These are phyloP conservation scores for Auricularia auricula-judae DNA, from an alignment of 768 basidiomycete species.

Conservation along the genomic window DNA sequence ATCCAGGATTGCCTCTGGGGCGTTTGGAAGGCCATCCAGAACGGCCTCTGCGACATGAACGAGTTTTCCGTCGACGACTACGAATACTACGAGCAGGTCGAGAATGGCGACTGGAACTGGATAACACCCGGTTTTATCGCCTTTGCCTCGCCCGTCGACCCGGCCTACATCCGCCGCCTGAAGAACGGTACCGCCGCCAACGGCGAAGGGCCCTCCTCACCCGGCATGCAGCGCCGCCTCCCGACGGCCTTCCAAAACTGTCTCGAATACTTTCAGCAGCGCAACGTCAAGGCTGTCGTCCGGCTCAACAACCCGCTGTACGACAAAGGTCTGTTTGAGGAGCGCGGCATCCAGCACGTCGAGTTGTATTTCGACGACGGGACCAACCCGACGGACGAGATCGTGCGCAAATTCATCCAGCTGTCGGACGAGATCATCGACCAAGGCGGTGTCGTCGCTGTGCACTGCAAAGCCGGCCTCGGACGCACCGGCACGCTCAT, in stretches of 20 bases:
- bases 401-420: constrained; percentile 84
- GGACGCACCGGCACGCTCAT: constrained; percentile 95
- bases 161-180: constrained; percentile 54
- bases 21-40: constrained; percentile 79
- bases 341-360: constrained; percentile 77
- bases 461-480: constrained; percentile 94
- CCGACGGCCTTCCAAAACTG: constrained; percentile 80
- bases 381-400: constrained; percentile 93
- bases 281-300: constrained; percentile 81
- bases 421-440: constrained; percentile 71
- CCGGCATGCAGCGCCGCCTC: constrained; percentile 68
- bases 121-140: constrained; percentile 86
- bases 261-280: constrained; percentile 83
- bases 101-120: constrained; percentile 96
- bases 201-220: constrained; percentile 14
- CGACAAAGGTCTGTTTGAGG: constrained; percentile 68
- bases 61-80: constrained; percentile 91
- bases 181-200: constrained; percentile 18
- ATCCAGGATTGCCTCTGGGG: constrained; percentile 90
- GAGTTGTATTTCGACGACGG: constrained; percentile 98
- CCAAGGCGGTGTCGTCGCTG: constrained; percentile 70
- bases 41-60: constrained; percentile 87
- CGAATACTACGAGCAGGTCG: constrained; percentile 89
- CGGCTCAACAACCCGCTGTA: constrained; percentile 91
- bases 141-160: constrained; percentile 85